phyloP scores from a whole-genome alignment of 805 yeast species.

The Wickerhamomyces bovis region DNA sequence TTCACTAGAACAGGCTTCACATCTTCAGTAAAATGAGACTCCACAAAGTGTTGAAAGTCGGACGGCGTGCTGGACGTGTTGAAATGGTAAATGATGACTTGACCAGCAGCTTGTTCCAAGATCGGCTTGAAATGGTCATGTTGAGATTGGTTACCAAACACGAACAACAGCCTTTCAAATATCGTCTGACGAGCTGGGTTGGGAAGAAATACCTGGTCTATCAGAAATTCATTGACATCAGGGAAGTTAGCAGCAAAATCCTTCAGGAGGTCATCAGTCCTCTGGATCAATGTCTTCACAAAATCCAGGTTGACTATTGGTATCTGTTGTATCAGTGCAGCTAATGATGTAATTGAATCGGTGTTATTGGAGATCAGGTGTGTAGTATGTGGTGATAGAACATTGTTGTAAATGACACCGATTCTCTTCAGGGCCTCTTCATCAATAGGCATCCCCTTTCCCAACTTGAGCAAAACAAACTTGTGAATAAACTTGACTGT shows the following conservation, averaged over 20 bases:
- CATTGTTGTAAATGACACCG: slow-evolving; percentile 24
- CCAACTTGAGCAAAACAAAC: slow-evolving; percentile 8
- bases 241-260: slow-evolving; percentile 24
- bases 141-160: slow-evolving; percentile 17
- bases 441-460: slow-evolving; percentile 8
- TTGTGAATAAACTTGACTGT: slow-evolving; percentile 13
- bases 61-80: neutral
- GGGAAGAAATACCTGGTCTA: slow-evolving; percentile 20
- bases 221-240: slow-evolving; percentile 16
- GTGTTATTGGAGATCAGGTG: slow-evolving; percentile 20
- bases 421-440: slow-evolving; percentile 14
- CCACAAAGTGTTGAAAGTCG: neutral
- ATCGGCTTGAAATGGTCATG: neutral
- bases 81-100: neutral
- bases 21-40: neutral
- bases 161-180: slow-evolving; percentile 20
- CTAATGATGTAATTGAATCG: slow-evolving; percentile 12
- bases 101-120: neutral
- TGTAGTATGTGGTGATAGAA: slow-evolving; percentile 19
- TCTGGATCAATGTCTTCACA: slow-evolving; percentile 12
- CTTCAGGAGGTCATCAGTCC: slow-evolving; percentile 9
- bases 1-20: slow-evolving; percentile 11
- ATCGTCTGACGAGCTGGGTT: slow-evolving; percentile 20
- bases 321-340: slow-evolving; percentile 26
- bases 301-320: slow-evolving; percentile 26